Evolutionary conservation across 495 filamentous ascomycete genomes (phyloP).

Genomic region (Annulohypoxylon bovei): DNA sequence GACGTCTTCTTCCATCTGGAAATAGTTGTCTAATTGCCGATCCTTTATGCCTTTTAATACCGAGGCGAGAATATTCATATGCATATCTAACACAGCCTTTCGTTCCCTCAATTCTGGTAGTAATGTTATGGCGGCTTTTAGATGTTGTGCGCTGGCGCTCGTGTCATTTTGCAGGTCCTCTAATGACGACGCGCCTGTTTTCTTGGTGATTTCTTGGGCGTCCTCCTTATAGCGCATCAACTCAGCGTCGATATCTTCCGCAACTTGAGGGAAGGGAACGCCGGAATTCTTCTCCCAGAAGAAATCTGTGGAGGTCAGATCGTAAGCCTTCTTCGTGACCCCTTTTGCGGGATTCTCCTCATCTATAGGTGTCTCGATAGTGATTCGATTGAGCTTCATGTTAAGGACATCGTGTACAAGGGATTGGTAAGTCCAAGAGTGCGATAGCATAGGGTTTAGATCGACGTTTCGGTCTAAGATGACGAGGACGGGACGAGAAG

Average conservation of each 20-base stretch:
- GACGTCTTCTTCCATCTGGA: conserved; percentile 93
- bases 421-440: conserved; percentile 99
- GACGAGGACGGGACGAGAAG: conserved; percentile 83
- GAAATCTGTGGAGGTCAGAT: conserved; percentile 90
- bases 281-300: conserved; percentile 98
- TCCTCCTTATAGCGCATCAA: conserved; percentile 96
- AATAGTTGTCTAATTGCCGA: conserved; percentile 94
- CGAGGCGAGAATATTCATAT: conserved; percentile 97
- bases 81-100: conserved; percentile 93
- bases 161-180: conserved; percentile 94
- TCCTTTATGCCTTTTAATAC: conserved; percentile 91
- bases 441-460: conserved; percentile 96
- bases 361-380: conserved; percentile 82
- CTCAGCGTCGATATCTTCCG: conserved; percentile 93
- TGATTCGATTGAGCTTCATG: conserved; percentile 97
- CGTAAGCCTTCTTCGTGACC: conserved; percentile 83
- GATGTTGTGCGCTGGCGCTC: conserved; percentile 87
- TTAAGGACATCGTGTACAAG: conserved; percentile 93
- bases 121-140: conserved; percentile 93
- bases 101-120: conserved; percentile 92
- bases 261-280: conserved; percentile 93
- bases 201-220: conserved; percentile 91
- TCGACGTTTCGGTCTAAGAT: conserved; percentile 96
- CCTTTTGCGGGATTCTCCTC: conserved; percentile 76
- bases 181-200: conserved; percentile 90